Percentiles rank a stretch among this genome's conserved stretches.
phyloP scores from a whole-genome alignment of 2,329 filamentous ascomycete species.

The Myrmaecium sp. region DNA sequence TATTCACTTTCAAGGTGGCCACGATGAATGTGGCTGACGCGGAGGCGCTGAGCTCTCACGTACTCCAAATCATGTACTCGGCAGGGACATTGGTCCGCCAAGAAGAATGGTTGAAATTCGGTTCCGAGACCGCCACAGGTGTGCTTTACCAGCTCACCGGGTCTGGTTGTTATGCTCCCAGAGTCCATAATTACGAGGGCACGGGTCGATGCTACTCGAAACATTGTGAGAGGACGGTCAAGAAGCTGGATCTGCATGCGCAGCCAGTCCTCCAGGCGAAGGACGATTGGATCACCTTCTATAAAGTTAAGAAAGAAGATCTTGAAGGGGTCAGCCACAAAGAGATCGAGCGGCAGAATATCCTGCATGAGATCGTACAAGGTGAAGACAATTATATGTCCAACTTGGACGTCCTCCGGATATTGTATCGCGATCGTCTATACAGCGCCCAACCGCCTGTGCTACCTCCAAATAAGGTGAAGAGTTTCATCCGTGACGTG shows the following conservation, averaged over 20 bases:
- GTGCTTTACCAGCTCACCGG: conserved; percentile 89
- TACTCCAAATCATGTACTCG: conserved; percentile 65
- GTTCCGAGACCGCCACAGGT: conserved; percentile 62
- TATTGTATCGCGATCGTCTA: conserved; percentile 73
- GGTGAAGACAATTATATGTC: conserved; percentile 85
- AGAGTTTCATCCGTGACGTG: conserved; percentile 66
- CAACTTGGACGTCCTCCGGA: conserved; percentile 69
- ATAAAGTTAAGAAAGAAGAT: conserved; percentile 62
- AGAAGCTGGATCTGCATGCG: conserved; percentile 77
- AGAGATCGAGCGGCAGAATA: conserved; percentile 84
- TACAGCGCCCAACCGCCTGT: conserved; percentile 58
- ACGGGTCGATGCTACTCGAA: conserved; percentile 77
- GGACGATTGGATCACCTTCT: conserved; percentile 81
- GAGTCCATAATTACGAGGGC: conserved; percentile 52
- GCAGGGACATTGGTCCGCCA: conserved; percentile 66
- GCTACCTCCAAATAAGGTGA: conserved; percentile 59
- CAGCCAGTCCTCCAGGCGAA: conserved; percentile 44
- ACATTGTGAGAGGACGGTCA: conserved; percentile 84
- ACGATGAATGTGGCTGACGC: conserved; percentile 98
- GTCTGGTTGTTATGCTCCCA: conserved; percentile 76
- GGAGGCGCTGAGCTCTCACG: conserved; percentile 62
- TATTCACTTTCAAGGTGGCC: conserved; percentile 89
- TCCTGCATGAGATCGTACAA: conserved; percentile 86
- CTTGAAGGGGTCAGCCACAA: conserved; percentile 59
- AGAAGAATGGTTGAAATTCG: conserved; percentile 96